Conservation (phyloP, 2,329 filamentous ascomycete species). For the Trichoderma sp. region DNA sequence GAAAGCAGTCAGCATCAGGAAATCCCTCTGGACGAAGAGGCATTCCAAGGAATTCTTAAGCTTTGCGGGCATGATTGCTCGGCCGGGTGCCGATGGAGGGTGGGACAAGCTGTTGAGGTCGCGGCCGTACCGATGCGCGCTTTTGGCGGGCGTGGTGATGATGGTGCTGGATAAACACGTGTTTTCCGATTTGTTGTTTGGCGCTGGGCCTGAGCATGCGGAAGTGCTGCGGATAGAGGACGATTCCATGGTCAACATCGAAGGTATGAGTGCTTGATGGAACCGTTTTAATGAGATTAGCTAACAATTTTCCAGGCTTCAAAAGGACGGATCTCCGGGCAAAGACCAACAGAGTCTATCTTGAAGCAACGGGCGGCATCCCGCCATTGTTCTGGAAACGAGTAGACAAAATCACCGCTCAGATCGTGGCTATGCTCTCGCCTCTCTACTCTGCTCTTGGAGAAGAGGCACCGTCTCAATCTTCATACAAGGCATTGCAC, state of each 20-base stretch:
- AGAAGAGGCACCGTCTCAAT: slow-evolving; percentile 21
- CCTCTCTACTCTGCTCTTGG: slow-evolving; percentile 31
- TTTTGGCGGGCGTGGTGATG: slow-evolving; percentile 37
- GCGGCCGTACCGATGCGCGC: slow-evolving; percentile 29
- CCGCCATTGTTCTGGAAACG: slow-evolving; percentile 37
- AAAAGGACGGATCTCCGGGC: slow-evolving; percentile 33
- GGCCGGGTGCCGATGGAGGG: slow-evolving; percentile 31
- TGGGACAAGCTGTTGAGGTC: slow-evolving; percentile 37
- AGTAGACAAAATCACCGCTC: slow-evolving; percentile 35
- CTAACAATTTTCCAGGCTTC: slow-evolving; percentile 33
- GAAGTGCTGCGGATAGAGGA: slow-evolving; percentile 32
- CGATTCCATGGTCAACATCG: slow-evolving; percentile 30
- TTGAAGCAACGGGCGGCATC: slow-evolving; percentile 27
- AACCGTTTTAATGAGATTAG: not conserved
- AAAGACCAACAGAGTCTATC: slow-evolving; percentile 32
- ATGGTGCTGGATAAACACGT: slow-evolving; percentile 33
- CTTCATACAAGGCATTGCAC: slow-evolving; percentile 35
- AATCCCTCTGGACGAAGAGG: slow-evolving; percentile 32
- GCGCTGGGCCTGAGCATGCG: slow-evolving; percentile 33
- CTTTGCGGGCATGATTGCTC: slow-evolving; percentile 34
- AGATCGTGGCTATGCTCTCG: slow-evolving; percentile 32
- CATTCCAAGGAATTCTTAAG: slow-evolving; percentile 32
- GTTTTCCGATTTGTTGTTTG: slow-evolving; percentile 38
- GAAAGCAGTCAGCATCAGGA: not conserved
- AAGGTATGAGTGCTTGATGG: slow-evolving; percentile 31